Evolutionary conservation across 805 yeast species (phyloP).

Genomic region (Metschnikowia dekortorum): DNA sequence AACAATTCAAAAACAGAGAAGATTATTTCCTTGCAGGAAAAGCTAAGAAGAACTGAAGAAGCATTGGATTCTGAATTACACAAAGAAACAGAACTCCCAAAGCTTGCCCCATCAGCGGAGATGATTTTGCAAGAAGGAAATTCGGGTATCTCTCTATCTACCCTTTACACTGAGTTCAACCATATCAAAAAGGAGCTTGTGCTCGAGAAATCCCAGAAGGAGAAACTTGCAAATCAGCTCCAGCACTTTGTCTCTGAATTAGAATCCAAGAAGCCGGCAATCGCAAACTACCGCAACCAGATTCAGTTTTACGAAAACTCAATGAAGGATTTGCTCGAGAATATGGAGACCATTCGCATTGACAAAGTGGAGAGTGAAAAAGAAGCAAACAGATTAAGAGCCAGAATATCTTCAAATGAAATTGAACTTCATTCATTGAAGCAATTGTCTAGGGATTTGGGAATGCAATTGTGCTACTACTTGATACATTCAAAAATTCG

Average conservation of each 20-base stretch:
- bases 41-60: constrained; percentile 36
- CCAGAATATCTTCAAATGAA: constrained; percentile 39
- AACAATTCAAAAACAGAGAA: constrained; percentile 36
- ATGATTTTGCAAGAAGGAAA: constrained; percentile 41
- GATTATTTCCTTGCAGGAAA: constrained; percentile 29
- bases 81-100: constrained; percentile 36
- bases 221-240: constrained; percentile 64
- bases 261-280: constrained; percentile 72
- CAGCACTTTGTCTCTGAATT: constrained; percentile 70
- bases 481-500: constrained; percentile 62
- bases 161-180: constrained; percentile 61
- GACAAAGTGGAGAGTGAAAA: constrained; percentile 45
- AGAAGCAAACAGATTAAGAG: constrained; percentile 31
- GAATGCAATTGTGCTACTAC: constrained; percentile 75
- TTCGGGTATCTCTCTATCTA: constrained; percentile 57
- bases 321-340: constrained; percentile 47
- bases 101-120: constrained; percentile 56
- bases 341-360: constrained; percentile 48
- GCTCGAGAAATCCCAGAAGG: constrained; percentile 68
- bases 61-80: constrained; percentile 37
- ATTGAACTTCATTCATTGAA: constrained; percentile 46
- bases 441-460: constrained; percentile 64
- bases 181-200: constrained; percentile 61
- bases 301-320: constrained; percentile 52
- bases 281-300: constrained; percentile 60